Percentiles rank a stretch among this genome's conserved stretches.
Conservation (phyloP, 2,329 filamentous ascomycete genomes). For the Lasiodiplodia sp. region DNA sequence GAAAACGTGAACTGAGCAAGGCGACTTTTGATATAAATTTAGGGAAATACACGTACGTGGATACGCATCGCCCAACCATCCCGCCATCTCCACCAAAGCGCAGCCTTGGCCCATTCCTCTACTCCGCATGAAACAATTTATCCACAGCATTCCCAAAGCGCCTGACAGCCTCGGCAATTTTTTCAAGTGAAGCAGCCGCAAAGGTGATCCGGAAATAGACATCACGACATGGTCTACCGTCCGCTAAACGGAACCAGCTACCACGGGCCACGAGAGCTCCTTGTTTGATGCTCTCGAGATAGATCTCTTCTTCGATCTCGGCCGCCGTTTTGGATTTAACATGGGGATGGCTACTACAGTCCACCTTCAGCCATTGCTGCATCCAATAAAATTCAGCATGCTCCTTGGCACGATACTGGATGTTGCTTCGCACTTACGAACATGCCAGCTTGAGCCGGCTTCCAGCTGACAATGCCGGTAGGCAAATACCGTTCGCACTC, state of each 20-base stretch:
- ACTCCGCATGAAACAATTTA: too few relatives aligned
- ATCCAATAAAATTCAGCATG: not conserved
- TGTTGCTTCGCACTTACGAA: slow-evolving; percentile 70
- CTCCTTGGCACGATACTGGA: slow-evolving; percentile 12
- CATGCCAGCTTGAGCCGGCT: slow-evolving; percentile 85
- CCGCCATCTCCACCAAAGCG: too few relatives aligned
- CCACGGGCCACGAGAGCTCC: slow-evolving; percentile 84
- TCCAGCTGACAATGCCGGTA: slow-evolving; percentile 79
- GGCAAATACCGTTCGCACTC: slow-evolving; percentile 84
- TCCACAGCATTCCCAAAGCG: slow-evolving; percentile 76
- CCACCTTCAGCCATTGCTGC: slow-evolving; percentile 77
- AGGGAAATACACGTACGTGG: too few relatives aligned
- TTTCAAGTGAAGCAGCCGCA: slow-evolving; percentile 71
- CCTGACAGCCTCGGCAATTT: slow-evolving; percentile 59
- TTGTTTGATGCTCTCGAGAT: slow-evolving; percentile 75
- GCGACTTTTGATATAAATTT: too few relatives aligned
- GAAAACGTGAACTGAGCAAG: too few relatives aligned
- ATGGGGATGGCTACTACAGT: slow-evolving; percentile 71
- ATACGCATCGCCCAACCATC: too few relatives aligned
- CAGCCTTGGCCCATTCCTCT: too few relatives aligned
- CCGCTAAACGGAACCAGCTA: slow-evolving; percentile 88
- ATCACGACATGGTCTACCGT: slow-evolving; percentile 62
- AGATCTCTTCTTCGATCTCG: slow-evolving; percentile 85
- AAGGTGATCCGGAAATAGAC: slow-evolving; percentile 92
- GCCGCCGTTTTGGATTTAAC: slow-evolving; percentile 58